Evolutionary conservation across 768 basidiomycete species (phyloP).

Genomic region (Lentinula aciculospora): DNA sequence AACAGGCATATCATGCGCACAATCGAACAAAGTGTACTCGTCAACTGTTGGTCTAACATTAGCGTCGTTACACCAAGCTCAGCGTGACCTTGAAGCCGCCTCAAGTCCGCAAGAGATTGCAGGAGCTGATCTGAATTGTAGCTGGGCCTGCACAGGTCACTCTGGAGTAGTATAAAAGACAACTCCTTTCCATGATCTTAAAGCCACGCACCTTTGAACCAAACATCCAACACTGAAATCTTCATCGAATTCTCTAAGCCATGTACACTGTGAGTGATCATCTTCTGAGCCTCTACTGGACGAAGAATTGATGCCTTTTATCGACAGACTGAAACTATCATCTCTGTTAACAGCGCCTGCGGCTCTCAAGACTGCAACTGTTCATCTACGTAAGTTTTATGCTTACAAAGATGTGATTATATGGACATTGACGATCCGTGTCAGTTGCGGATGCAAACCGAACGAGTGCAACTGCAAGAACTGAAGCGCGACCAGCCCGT

Average conservation of each 20-base stretch:
- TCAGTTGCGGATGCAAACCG: slow-evolving; percentile 2
- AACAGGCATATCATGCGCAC: too few species aligned
- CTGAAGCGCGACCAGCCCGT: neutral
- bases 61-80: too few species aligned
- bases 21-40: too few species aligned
- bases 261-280: slow-evolving; percentile 1
- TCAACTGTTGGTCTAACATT: too few species aligned
- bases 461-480: slow-evolving; percentile 4
- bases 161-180: neutral
- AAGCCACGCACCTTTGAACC: neutral
- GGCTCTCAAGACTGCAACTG: neutral
- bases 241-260: neutral
- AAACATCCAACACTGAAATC: neutral
- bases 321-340: neutral
- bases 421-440: neutral
- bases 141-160: neutral
- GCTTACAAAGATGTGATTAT: neutral
- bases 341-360: slow-evolving; percentile 1
- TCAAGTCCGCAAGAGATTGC: too few species aligned
- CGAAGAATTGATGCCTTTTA: too few species aligned
- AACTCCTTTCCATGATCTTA: neutral
- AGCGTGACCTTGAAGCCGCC: too few species aligned
- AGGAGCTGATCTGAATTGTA: neutral
- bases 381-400: neutral
- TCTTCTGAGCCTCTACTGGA: neutral